A percentile compares a stretch with the other conserved stretches of the same genome.
These are phyloP conservation scores for Dryas alaskensis DNA, from an alignment of 306 rosid genomes.

Conservation along the genomic window DNA sequence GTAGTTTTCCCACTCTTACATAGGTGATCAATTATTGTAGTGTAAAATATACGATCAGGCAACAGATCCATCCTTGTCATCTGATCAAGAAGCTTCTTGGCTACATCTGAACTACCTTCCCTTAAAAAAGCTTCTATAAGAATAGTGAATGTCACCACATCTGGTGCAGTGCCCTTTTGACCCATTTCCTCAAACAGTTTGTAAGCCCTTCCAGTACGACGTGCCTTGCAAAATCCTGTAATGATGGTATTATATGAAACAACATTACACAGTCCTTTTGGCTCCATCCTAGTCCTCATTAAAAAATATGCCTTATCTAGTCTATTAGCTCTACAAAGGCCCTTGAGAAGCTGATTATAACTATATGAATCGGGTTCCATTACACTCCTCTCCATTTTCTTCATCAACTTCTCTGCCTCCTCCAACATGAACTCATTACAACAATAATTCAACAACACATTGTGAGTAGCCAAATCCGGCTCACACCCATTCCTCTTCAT, in stretches of 20 bases:
- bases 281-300: slow-evolving; percentile 64
- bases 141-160: slow-evolving; percentile 71
- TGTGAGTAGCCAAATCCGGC: slow-evolving; percentile 85
- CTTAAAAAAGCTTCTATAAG: slow-evolving; percentile 67
- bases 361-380: slow-evolving; percentile 72
- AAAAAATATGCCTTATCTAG: slow-evolving; percentile 65
- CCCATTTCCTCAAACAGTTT: slow-evolving; percentile 73
- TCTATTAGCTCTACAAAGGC: slow-evolving; percentile 58
- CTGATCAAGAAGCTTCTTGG: slow-evolving; percentile 66
- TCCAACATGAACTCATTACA: slow-evolving; percentile 71
- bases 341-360: slow-evolving; percentile 74
- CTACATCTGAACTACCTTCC: slow-evolving; percentile 58
- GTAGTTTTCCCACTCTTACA: slow-evolving; percentile 64
- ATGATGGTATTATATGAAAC: slow-evolving; percentile 82
- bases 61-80: slow-evolving; percentile 52
- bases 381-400: slow-evolving; percentile 63
- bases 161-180: slow-evolving; percentile 64
- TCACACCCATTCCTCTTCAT: slow-evolving; percentile 65
- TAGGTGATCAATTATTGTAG: slow-evolving; percentile 57
- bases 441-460: slow-evolving; percentile 71
- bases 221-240: slow-evolving; percentile 55
- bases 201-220: slow-evolving; percentile 54
- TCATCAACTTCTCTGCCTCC: slow-evolving; percentile 58
- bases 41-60: slow-evolving; percentile 67
- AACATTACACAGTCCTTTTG: slow-evolving; percentile 60